Evolutionary conservation across 192 early-diverging fungal genomes (phyloP), one percentile per base, ranked within the genome.

Genomic region (Chytriomyces hyalinus): DNA sequence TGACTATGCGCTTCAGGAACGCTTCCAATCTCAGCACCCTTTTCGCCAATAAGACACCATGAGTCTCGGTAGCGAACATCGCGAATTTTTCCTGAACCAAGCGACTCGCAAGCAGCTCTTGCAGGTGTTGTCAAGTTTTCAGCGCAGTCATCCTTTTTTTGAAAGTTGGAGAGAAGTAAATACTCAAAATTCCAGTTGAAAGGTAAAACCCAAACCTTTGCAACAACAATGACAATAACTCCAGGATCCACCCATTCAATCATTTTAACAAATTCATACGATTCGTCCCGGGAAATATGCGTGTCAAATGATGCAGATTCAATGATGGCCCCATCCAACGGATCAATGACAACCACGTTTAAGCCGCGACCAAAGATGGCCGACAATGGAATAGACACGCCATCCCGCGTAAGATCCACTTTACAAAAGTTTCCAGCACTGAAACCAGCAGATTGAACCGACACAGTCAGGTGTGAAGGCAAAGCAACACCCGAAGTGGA

Each of bases 21-120:
- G 15, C 66, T 70, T 0, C 88, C 87, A 20, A 65, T 57, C 45
- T 87, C 84, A 5, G 88, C 87, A 70, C 91, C 91, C 81, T 93
- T 93, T 67, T 92, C 87, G 4, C 91, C 91, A 81, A 95, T 90
- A 13, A 95, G 50, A 63, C 90, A 92, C 89, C 90, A 96, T 15
- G 93, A 93, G 67, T 96, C 94, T 61, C 93, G 90, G 78, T 92
- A 93, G 46, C 81, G 70, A 26, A 93, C 59, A 6, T 92, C 57
- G 8, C 84, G 77, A 64, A 93, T 86, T 22, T 67, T 75, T 0
- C 72, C 65, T 47, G 88, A 85, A 2, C 94, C 94, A 0, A 96
- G 78, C 13, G 83, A 71, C 67, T 90, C 91, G 61, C 80, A 85
- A 0, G 89, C 92, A 63, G 78, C 74, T 13, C 81, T 80, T 1